Base-by-base conservation (phyloP, 1,139 yeast species). In the Meyerozyma elateridarum region DNA sequence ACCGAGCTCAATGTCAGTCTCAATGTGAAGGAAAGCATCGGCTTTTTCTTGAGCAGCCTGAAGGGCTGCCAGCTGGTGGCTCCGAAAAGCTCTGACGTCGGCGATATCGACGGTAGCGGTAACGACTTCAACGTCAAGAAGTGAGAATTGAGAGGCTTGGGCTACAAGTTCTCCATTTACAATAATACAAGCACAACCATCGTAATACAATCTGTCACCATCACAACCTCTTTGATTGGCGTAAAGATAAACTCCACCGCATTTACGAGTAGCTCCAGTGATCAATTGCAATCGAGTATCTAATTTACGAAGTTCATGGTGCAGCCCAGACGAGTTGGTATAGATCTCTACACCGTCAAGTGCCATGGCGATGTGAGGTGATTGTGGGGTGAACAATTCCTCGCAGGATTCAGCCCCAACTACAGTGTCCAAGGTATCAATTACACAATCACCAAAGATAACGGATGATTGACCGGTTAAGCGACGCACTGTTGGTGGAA, bases 221-320 rank as follows among this genome's bases (percentile, higher is more conserved):
- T 93, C 99, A 56, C 99, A 91, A 5, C 99, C 99, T 41, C 83
- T 80, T 59, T 93, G 99, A 55, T 91, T 91, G 15, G 98, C 78
- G 51, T 91, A 91, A 34, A 91, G 64, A 50, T 91, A 91, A 18
- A 91, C 78, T 25, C 99, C 99, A 28, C 99, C 99, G 53, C 96
- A 88, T 56, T 91, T 88, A 36, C 85, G 75, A 4, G 97, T 88
- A 2, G 98, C 98, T 53, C 85, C 95, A 19, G 79, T 76, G 45
- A 91, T 93, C 48, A 93, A 71, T 36, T 82, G 76, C 62, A 91
- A 65, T 46, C 99, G 71, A 4, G 88, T 81, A 56, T 89, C 77
- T 44, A 91, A 70, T 53, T 91, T 91, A 40, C 98, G 73, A 44
- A 93, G 71, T 59, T 91, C 97, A 54, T 91, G 98, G 52, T 91